These are phyloP conservation scores for Rhodotorula sp. DNA, from an alignment of 1,284 basidiomycete genomes.

Conservation along the genomic window DNA sequence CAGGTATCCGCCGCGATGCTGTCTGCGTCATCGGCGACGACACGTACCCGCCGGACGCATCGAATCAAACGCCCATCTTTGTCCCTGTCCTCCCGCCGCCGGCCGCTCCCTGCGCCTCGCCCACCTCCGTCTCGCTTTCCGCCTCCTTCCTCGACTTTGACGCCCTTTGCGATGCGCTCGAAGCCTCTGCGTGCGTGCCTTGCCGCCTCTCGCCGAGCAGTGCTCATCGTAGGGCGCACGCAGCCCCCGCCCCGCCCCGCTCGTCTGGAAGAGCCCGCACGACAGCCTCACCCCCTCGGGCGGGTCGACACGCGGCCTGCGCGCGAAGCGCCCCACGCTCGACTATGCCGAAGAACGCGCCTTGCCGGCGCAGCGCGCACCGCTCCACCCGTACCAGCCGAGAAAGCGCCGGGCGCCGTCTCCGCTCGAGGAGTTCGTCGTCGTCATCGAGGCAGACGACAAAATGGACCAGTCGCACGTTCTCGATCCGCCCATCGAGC, in stretches of 20 bases:
- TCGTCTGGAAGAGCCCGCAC: slow-evolving; percentile 9
- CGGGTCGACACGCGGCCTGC: background rate
- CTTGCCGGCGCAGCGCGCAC: too few relatives aligned
- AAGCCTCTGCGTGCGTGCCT: background rate
- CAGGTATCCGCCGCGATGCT: background rate
- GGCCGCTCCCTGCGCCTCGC: background rate
- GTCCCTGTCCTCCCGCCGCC: slow-evolving; percentile 15
- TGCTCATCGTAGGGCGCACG: too few relatives aligned
- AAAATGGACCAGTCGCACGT: too few relatives aligned
- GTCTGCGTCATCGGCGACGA: slow-evolving; percentile 10
- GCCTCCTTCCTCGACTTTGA: background rate
- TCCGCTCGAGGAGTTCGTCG: too few relatives aligned
- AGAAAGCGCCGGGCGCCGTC: background rate
- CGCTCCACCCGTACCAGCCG: too few relatives aligned
- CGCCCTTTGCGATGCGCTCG: background rate
- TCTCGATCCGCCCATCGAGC: background rate
- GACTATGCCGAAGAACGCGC: background rate
- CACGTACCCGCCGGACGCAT: slow-evolving; percentile 1
- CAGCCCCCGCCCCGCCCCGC: slow-evolving; percentile 19
- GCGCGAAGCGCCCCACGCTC: background rate
- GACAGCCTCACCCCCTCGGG: background rate
- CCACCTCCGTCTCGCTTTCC: background rate
- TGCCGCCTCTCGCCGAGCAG: background rate
- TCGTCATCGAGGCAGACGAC: background rate
- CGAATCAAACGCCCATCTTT: background rate